A percentile compares a stretch with the other conserved stretches of the same genome.
These are phyloP conservation scores for Curvularia verruculosa DNA, from an alignment of 2,329 filamentous ascomycete species.

Conservation along the genomic window DNA sequence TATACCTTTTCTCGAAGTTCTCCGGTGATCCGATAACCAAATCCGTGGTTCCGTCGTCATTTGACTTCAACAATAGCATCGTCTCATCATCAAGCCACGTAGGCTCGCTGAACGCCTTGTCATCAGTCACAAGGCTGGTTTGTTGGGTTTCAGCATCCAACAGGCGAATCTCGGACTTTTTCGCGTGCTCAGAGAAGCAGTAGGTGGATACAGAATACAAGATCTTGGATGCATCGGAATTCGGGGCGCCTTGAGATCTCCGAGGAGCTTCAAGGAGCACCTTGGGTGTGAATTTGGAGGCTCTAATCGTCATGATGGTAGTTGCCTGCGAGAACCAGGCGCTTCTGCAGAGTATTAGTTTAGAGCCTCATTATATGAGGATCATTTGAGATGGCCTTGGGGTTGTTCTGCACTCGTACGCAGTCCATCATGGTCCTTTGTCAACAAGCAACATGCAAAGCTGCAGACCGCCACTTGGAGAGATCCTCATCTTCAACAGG, in stretches of 20 bases:
- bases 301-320: constrained; percentile 70
- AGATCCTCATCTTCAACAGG: neutral
- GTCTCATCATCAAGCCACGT: constrained; percentile 76
- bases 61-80: constrained; percentile 61
- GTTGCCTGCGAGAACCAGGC: neutral
- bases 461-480: constrained; percentile 4
- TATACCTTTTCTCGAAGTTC: constrained; percentile 43
- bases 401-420: neutral
- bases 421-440: neutral
- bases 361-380: neutral
- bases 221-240: constrained; percentile 66
- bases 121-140: constrained; percentile 69
- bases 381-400: neutral
- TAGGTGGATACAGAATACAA: constrained; percentile 77
- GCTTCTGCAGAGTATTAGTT: neutral
- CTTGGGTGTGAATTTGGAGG: constrained; percentile 75
- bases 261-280: constrained; percentile 78
- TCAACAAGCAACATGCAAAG: constrained; percentile 4
- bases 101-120: constrained; percentile 70
- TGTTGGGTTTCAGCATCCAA: constrained; percentile 72
- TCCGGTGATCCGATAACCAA: constrained; percentile 44
- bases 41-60: constrained; percentile 49
- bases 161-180: constrained; percentile 70
- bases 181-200: constrained; percentile 76
- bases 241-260: constrained; percentile 73